Conservation (phyloP, 176 grass and related monocot genomes). For the Paspalum notatum region DNA sequence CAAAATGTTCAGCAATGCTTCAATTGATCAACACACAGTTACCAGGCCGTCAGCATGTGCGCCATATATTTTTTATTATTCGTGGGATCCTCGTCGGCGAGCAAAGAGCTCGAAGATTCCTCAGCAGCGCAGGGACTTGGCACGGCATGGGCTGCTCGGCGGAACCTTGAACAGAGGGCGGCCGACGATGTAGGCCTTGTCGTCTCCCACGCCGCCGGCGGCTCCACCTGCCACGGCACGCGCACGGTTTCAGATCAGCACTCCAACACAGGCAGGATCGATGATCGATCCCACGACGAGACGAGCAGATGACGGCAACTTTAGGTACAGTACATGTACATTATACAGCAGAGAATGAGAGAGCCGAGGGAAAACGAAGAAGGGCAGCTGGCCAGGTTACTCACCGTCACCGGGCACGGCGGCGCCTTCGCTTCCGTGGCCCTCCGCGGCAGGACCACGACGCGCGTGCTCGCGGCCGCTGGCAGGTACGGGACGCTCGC, state of each 20-base stretch:
- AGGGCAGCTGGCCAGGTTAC: not conserved
- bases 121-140: not conserved
- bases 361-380: not conserved
- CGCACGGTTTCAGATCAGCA: too few species aligned
- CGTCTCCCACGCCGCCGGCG: slow-evolving; percentile 14
- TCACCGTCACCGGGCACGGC: not conserved
- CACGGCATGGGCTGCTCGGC: slow-evolving; percentile 12
- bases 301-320: too few species aligned
- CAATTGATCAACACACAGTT: not conserved
- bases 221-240: too few species aligned
- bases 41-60: too few species aligned
- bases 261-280: too few species aligned
- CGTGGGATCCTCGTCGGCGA: too few species aligned
- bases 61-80: too few species aligned
- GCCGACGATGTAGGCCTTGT: slow-evolving; percentile 17
- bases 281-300: too few species aligned
- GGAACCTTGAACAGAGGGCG: slow-evolving; percentile 36
- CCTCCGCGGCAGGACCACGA: too few species aligned
- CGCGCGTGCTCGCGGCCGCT: too few species aligned
- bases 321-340: too few species aligned
- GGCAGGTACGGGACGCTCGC: not conserved
- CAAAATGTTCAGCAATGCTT: not conserved
- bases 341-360: not conserved
- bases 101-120: not conserved
- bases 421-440: not conserved